phyloP scores from a whole-genome alignment of 2,329 filamentous ascomycete genomes.

The Aspergillus pseudonomiae region DNA sequence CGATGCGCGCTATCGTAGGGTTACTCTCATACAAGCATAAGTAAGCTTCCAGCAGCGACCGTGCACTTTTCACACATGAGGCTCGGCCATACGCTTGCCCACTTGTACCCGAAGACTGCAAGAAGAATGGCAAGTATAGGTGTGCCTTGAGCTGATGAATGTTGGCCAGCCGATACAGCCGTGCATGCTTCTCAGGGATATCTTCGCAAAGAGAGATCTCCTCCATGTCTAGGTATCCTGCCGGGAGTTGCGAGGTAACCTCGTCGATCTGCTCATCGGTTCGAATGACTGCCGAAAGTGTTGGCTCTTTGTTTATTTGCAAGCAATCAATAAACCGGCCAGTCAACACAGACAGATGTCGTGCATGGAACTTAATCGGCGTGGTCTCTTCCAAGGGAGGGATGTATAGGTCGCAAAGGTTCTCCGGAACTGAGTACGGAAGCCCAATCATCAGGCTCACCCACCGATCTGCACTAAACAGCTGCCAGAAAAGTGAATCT shows the following conservation, averaged over 20 bases:
- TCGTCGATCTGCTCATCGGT: background rate
- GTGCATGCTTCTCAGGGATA: background rate
- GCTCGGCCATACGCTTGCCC: background rate
- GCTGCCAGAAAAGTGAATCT: background rate
- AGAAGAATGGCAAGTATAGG: background rate
- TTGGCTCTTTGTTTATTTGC: background rate
- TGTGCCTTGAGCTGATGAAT: background rate
- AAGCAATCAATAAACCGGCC: background rate
- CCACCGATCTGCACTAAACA: background rate
- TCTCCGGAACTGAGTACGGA: background rate
- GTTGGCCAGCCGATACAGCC: background rate
- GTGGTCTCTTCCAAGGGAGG: background rate
- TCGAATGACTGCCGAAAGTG: background rate
- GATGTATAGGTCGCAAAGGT: background rate
- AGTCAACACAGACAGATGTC: background rate
- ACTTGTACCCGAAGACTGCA: background rate
- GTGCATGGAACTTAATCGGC: background rate
- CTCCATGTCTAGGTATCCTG: background rate
- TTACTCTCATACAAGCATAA: background rate
- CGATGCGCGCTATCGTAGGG: background rate
- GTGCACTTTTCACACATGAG: background rate
- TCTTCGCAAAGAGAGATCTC: background rate
- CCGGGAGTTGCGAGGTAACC: background rate
- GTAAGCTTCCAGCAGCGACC: background rate
- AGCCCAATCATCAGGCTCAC: background rate